Base-by-base conservation (phyloP, 805 yeast genomes). In the Suhomyces prunicola region DNA sequence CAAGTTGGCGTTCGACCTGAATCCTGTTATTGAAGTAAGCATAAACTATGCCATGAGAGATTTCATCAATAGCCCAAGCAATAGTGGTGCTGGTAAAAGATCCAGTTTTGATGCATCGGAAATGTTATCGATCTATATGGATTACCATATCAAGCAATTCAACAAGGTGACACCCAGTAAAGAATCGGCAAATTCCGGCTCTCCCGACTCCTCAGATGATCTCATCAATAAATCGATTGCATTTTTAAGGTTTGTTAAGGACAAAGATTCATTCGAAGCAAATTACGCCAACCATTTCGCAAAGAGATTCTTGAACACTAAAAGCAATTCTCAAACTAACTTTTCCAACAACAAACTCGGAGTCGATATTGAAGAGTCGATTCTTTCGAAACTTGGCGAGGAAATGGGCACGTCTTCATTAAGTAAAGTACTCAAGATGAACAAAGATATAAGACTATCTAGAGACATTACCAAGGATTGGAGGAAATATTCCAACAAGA, bases 251-350 rank as follows among this genome's bases (percentile, higher is more conserved):
- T 85, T 82, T 62, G 76, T 91, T 46, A 78, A 82, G 54, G 97
- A 92, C 60, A 92, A 90, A 63, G 97, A 91, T 69, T 73, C 88
- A 24, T 92, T 91, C 70, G 96, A 90, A 64, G 86, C 82, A 42
- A 85, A 87, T 55, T 91, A 90, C 68, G 90, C 90, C 60, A 88
- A 85, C 50, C 97, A 89, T 70, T 75, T 92, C 53, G 96, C 97
- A 1, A 90, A 87, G 67, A 77, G 97, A 55, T 76, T 91, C 50
- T 60, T 76, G 24, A 74, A 69, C 52, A 58, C 75, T 10, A 76
- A 76, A 52, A 66, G 68, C 19, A 50, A 57, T 5, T 54, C 57
- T 7, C 53, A 55, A 13, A 54, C 48, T 9, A 35, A 35, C 13
- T 52, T 51, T 6, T 49, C 61, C 52, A 75, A 76, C 68, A 72